phyloP scores from a whole-genome alignment of 768 basidiomycete species.

The Auricularia sp. region DNA sequence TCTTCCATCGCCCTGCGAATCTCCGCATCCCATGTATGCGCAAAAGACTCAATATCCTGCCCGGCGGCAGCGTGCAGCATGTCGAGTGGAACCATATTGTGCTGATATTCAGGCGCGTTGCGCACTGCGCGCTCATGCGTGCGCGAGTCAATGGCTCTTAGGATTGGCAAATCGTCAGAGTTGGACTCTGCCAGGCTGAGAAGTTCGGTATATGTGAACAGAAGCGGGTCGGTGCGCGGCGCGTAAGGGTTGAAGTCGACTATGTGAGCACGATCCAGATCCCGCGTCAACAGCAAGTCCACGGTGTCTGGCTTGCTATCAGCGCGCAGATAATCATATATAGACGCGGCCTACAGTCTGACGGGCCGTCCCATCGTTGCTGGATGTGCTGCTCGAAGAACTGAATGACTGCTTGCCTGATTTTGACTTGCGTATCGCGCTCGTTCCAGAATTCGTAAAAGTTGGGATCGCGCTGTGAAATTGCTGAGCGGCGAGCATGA shows the following conservation, averaged over 20 bases:
- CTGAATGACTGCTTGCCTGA: constrained; percentile 37
- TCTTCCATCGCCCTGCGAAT: not conserved
- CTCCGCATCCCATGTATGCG: not conserved
- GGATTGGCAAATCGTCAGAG: constrained; percentile 20
- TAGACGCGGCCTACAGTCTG: constrained; percentile 49
- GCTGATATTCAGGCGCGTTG: constrained; percentile 65
- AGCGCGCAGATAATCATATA: not conserved
- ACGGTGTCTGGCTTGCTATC: constrained; percentile 50
- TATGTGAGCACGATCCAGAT: constrained; percentile 65
- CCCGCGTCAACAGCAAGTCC: constrained; percentile 79
- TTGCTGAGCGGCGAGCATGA: constrained; percentile 34
- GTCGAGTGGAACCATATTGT: constrained; percentile 89
- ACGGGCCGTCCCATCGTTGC: constrained; percentile 42
- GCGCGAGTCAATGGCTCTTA: constrained; percentile 64
- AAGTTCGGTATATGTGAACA: constrained; percentile 79
- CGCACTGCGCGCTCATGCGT: constrained; percentile 56
- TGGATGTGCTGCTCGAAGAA: constrained; percentile 67
- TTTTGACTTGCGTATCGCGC: constrained; percentile 37
- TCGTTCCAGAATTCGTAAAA: constrained; percentile 81
- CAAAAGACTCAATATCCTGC: constrained; percentile 21
- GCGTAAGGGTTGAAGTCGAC: constrained; percentile 89
- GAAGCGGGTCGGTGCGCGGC: constrained; percentile 73
- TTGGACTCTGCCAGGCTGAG: constrained; percentile 23
- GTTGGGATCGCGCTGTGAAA: constrained; percentile 81
- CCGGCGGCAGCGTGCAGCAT: constrained; percentile 73